Percentiles rank a stretch among this genome's conserved stretches.
Conservation (phyloP, 768 basidiomycete genomes). For the Xerocomellus amylosporus region DNA sequence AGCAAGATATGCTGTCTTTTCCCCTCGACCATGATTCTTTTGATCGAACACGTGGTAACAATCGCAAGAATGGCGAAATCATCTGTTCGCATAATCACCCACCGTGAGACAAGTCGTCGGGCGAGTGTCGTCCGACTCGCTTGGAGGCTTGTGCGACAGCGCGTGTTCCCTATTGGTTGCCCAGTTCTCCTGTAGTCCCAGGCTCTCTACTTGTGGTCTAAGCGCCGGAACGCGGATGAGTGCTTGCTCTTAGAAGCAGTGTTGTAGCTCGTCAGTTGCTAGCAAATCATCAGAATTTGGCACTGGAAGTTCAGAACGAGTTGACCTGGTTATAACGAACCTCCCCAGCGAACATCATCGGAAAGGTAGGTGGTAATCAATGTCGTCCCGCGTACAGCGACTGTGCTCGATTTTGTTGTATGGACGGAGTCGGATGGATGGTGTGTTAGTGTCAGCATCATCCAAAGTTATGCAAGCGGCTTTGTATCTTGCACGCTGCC, state of each 20-base stretch:
- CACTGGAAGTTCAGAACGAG: neutral
- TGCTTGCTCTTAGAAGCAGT: constrained; percentile 71
- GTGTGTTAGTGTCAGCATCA: neutral
- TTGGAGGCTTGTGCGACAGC: neutral
- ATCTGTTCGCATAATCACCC: neutral
- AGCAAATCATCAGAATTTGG: neutral
- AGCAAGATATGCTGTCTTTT: neutral
- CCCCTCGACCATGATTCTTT: neutral
- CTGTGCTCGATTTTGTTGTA: neutral
- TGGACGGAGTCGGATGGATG: neutral
- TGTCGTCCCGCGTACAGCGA: neutral
- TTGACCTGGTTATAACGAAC: neutral
- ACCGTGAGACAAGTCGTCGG: neutral
- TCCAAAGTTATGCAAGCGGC: neutral
- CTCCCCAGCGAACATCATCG: neutral
- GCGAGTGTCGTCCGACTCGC: neutral
- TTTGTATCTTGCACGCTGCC: neutral
- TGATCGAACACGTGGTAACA: constrained; percentile 3
- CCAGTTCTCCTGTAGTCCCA: neutral
- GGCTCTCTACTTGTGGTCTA: neutral
- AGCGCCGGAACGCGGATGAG: constrained; percentile 62
- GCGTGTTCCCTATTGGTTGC: neutral
- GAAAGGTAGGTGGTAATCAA: neutral
- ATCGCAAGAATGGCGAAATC: constrained; percentile 18
- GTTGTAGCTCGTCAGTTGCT: constrained; percentile 22